Evolutionary conservation across 2,329 filamentous ascomycete species (phyloP).

Genomic region (Salinomyces thailandicus): DNA sequence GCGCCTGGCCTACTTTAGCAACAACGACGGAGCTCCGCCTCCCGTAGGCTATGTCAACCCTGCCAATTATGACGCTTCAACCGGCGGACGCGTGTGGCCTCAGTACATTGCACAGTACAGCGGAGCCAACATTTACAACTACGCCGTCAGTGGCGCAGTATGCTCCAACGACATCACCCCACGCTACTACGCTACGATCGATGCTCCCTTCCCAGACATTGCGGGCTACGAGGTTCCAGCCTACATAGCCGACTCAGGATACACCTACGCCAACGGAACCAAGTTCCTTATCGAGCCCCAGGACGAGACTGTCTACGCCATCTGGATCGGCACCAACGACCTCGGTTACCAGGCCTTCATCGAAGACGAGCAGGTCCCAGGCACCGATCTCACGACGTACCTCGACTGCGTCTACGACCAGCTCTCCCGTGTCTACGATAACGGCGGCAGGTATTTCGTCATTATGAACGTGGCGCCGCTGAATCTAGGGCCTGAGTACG

Average conservation of each 20-base stretch:
- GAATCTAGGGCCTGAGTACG: conserved; percentile 58
- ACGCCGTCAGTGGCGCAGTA: conserved; percentile 58
- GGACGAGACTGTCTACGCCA: conserved; percentile 57
- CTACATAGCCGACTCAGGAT: conserved; percentile 34
- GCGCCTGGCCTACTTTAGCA: conserved; percentile 52
- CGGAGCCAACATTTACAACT: conserved; percentile 38
- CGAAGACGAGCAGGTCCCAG: conserved; percentile 49
- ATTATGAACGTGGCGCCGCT: conserved; percentile 60
- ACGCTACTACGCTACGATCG: conserved; percentile 42
- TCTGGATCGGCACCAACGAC: conserved; percentile 79
- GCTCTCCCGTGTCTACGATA: conserved; percentile 52
- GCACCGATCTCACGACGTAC: conserved; percentile 54
- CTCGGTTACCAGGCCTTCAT: conserved; percentile 57
- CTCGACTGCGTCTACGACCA: conserved; percentile 56
- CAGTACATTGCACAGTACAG: conserved; percentile 54
- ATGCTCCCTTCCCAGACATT: conserved; percentile 49
- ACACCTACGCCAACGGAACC: conserved; percentile 26
- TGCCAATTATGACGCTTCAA: conserved; percentile 40
- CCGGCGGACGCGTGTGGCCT: conserved; percentile 59
- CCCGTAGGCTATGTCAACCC: conserved; percentile 49
- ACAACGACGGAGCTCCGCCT: conserved; percentile 48
- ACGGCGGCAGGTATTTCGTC: conserved; percentile 60
- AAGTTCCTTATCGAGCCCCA: conserved; percentile 36
- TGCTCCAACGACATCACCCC: conserved; percentile 60
- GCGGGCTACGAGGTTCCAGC: conserved; percentile 37